Evolutionary conservation across 371 early-diverging fungal genomes (phyloP).

Genomic region (Mucor piriformis): DNA sequence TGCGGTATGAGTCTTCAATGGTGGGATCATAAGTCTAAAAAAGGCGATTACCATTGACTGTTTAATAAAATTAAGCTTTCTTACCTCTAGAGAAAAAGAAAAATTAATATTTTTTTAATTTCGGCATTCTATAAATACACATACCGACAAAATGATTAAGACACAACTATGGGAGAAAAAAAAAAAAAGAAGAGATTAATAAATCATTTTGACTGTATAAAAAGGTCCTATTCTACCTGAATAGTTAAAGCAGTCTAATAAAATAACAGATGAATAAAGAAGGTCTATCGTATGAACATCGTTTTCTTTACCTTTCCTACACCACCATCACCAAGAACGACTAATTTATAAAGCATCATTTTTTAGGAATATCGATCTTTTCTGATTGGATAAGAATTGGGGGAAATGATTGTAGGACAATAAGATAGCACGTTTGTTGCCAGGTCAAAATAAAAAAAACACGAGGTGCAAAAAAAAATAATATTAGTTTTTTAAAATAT

Average conservation of each 20-base stretch:
- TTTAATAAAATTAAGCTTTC: too few relatives aligned
- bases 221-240: constrained; percentile 27
- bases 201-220: not conserved
- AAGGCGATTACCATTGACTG: too few relatives aligned
- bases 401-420: constrained; percentile 17
- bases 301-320: constrained; percentile 52
- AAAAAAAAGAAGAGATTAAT: not conserved
- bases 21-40: constrained; percentile 42
- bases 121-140: not conserved
- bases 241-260: constrained; percentile 39
- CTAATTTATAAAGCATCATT: constrained; percentile 67
- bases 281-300: too few relatives aligned
- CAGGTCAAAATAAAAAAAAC: constrained; percentile 16
- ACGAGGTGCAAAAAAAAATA: constrained; percentile 4
- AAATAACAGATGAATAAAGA: not conserved
- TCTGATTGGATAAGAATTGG: constrained; percentile 12
- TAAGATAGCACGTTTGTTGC: constrained; percentile 20
- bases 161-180: constrained; percentile 52
- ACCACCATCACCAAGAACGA: constrained; percentile 60
- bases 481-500: not conserved
- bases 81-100: constrained; percentile 56
- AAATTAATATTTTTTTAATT: not conserved
- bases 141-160: constrained; percentile 77
- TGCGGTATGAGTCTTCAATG: constrained; percentile 55
- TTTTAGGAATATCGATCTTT: constrained; percentile 19